Conservation (phyloP, 441 rosid species). For the Populus trichocarpa region DNA sequence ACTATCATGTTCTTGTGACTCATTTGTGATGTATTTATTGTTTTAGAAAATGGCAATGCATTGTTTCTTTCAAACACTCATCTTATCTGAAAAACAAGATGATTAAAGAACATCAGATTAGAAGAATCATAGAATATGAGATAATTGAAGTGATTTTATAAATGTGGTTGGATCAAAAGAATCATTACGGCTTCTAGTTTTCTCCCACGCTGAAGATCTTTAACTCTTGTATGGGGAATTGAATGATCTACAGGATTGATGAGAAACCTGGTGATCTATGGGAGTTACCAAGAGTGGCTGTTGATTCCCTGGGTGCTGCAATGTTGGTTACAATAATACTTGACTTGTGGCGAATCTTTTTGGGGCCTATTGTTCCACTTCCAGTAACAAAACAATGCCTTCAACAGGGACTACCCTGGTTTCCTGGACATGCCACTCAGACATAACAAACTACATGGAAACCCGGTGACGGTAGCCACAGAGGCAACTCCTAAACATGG, state of each 20-base stretch:
- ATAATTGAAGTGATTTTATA: neutral
- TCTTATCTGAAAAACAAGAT: neutral
- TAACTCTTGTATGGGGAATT: neutral
- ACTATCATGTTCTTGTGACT: neutral
- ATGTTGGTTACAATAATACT: conserved; percentile 96
- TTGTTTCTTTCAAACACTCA: neutral
- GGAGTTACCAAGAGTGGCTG: conserved; percentile 82
- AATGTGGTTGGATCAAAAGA: neutral
- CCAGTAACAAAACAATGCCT: conserved; percentile 53
- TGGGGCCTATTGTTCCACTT: conserved; percentile 79
- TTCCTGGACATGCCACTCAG: conserved; percentile 41
- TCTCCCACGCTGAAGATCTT: neutral
- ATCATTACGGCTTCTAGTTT: neutral
- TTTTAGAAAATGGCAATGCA: neutral
- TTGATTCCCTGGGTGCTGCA: conserved; percentile 97
- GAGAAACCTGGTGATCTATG: conserved; percentile 83
- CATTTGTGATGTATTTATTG: conserved; percentile 1
- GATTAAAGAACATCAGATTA: neutral
- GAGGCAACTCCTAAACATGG: neutral
- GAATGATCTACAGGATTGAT: conserved; percentile 55
- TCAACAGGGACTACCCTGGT: conserved; percentile 88
- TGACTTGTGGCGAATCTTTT: conserved; percentile 89
- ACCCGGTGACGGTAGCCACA: neutral
- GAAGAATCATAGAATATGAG: neutral
- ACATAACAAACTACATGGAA: conserved; percentile 18